Evolutionary conservation across 805 yeast genomes (phyloP), one percentile per base, ranked within the genome.

Genomic region (Suhomyces kilbournensis): DNA sequence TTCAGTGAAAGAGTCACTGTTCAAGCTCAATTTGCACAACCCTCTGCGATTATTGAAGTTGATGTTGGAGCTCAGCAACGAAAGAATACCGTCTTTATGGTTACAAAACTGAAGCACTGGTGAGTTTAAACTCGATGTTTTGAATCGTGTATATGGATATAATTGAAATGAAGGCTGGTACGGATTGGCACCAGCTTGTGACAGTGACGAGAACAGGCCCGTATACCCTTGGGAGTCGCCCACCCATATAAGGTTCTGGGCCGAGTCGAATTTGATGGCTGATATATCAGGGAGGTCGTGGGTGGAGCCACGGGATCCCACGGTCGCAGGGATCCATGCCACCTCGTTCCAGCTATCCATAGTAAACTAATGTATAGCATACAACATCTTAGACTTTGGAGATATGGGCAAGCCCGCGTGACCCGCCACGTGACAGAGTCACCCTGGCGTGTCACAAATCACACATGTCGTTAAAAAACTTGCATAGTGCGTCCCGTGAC

Each of bases 231-330:
- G 76, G 1, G 81, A 66, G 64, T 89, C 94, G 15, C 96, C 96
- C 1, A 85, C 77, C 98, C 98, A 93, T 1, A 92, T 64, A 44
- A 94, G 72, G 59, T 92, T 94, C 53, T 84, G 80, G n/a, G 78
- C 70, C 35, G 77, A 78, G 69, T 92, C 97, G 66, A 91, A 91
- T 48, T 54, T 56, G 14, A 73, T 54, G 7, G 75, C 46, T 10
- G 74, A 53, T 43, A 73, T 60, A 12, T 48, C 50, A 8, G 55
- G 50, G 2, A 19, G 42, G 22, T 30, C 45, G 12, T 43, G 47
- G n/a, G 19, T 35, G 2, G 44, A 15, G 1, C 42, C 20, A 14
- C 45, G 23, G 20, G 49, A 40, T 4, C 35, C 42, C 19, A 22
- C 15, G 15, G 57, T 53, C 22, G 59, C 55, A 12, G 56, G 52